Evolutionary conservation across 2,329 filamentous ascomycete species (phyloP).

Genomic region (Ceratocystis alfenasii): DNA sequence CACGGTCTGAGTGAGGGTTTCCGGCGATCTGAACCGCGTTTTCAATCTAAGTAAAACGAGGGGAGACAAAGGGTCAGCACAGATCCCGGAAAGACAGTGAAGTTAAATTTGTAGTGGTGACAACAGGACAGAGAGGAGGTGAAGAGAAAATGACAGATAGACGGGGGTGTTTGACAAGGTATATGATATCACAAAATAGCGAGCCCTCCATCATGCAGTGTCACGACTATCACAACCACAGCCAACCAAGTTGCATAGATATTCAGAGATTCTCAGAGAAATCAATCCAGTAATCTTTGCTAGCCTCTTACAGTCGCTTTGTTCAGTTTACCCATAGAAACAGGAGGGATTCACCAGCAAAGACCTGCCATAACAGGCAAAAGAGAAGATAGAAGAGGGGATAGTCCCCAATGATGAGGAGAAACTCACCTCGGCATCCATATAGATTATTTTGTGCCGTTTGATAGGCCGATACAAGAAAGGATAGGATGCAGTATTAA

Average conservation of each 20-base stretch:
- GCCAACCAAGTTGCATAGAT: too few species aligned
- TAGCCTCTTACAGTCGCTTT: background rate
- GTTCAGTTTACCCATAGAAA: too few species aligned
- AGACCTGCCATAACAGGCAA: background rate
- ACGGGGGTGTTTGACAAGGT: background rate
- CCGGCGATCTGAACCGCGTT: slow-evolving; percentile 92
- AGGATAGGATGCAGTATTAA: background rate
- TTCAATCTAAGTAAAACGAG: slow-evolving; percentile 51
- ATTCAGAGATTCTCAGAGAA: too few species aligned
- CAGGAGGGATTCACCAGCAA: too few species aligned
- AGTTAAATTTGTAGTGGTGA: background rate
- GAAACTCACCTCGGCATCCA: slow-evolving; percentile 22
- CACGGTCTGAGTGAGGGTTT: slow-evolving; percentile 63
- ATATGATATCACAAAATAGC: background rate
- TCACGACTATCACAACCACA: background rate
- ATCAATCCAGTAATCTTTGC: background rate
- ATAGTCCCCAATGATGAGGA: background rate
- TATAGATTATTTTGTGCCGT: slow-evolving; percentile 18
- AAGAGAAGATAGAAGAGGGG: background rate
- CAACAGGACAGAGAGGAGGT: background rate
- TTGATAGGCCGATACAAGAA: background rate
- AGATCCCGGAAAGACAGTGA: too few species aligned
- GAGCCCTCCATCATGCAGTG: background rate
- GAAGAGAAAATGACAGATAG: background rate
- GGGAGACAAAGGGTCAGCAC: too few species aligned